Evolutionary conservation across 192 early-diverging fungal genomes (phyloP).

Genomic region (Entomortierella parvispora): DNA sequence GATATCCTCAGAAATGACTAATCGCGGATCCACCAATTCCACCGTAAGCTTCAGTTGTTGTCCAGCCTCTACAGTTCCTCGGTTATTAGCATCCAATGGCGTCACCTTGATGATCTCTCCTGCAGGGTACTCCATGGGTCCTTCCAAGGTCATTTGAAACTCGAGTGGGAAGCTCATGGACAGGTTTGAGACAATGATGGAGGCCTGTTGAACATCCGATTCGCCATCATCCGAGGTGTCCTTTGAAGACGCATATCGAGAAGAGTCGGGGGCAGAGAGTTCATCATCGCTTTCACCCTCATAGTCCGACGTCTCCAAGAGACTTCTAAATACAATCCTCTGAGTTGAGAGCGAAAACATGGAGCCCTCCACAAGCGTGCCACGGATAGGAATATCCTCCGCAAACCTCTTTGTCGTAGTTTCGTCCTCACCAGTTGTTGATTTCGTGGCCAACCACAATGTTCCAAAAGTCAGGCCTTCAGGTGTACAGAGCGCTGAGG

Average conservation of each 20-base stretch:
- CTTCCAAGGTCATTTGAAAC: slow-evolving; percentile 77
- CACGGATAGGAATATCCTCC: slow-evolving; percentile 75
- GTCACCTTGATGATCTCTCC: slow-evolving; percentile 69
- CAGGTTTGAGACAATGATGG: slow-evolving; percentile 71
- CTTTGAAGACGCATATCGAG: slow-evolving; percentile 3
- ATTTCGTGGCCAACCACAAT: slow-evolving; percentile 71
- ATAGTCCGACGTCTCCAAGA: slow-evolving; percentile 63
- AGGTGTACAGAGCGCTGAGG: slow-evolving; percentile 66
- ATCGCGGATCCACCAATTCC: slow-evolving; percentile 66
- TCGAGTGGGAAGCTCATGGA: slow-evolving; percentile 69
- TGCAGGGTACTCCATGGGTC: slow-evolving; percentile 77
- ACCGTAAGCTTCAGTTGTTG: slow-evolving; percentile 66
- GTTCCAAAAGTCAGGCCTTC: slow-evolving; percentile 75
- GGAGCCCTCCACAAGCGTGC: slow-evolving; percentile 70
- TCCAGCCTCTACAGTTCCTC: slow-evolving; percentile 68
- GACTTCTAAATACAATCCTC: slow-evolving; percentile 73
- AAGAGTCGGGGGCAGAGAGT: slow-evolving; percentile 22
- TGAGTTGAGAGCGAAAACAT: slow-evolving; percentile 77
- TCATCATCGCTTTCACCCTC: slow-evolving; percentile 60
- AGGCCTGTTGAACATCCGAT: slow-evolving; percentile 52
- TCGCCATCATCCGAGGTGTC: slow-evolving; percentile 17
- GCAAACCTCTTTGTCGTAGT: slow-evolving; percentile 51
- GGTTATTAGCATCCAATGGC: slow-evolving; percentile 66
- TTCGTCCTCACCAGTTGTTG: slow-evolving; percentile 50
- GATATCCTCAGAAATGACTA: slow-evolving; percentile 81